Evolutionary conservation across 208 protist species (phyloP).

Genomic region (Kentomonas sorsogonicus): DNA sequence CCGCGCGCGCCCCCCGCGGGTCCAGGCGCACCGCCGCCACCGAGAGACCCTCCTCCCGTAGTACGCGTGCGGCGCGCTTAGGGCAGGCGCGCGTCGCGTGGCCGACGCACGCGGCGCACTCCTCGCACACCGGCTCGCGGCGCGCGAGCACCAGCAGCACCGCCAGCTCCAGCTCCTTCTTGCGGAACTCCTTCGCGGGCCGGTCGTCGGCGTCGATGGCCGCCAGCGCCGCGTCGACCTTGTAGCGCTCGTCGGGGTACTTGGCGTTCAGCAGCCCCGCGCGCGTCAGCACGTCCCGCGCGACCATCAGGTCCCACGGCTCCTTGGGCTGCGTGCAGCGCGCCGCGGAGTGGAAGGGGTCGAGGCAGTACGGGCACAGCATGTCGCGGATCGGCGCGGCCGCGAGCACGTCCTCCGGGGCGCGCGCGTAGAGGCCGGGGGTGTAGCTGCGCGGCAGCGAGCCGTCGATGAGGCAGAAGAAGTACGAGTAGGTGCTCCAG

Average conservation of each 20-base stretch:
- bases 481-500: slow-evolving; percentile 64
- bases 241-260: slow-evolving; percentile 39
- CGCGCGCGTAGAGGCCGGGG: slow-evolving; percentile 65
- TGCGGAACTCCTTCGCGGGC: slow-evolving; percentile 75
- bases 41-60: slow-evolving; percentile 34
- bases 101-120: slow-evolving; percentile 56
- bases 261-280: slow-evolving; percentile 46
- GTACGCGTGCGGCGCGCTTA: slow-evolving; percentile 29
- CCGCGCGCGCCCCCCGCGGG: slow-evolving; percentile 26
- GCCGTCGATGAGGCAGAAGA: slow-evolving; percentile 83
- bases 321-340: slow-evolving; percentile 45
- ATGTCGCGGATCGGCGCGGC: slow-evolving; percentile 63
- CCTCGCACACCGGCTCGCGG: slow-evolving; percentile 46
- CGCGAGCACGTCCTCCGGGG: slow-evolving; percentile 64
- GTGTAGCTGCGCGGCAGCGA: slow-evolving; percentile 54
- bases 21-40: slow-evolving; percentile 62
- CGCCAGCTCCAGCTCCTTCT: slow-evolving; percentile 70
- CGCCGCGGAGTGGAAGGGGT: slow-evolving; percentile 63
- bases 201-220: slow-evolving; percentile 73
- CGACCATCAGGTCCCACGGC: slow-evolving; percentile 77
- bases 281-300: slow-evolving; percentile 60
- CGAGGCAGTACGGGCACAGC: slow-evolving; percentile 64
- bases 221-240: slow-evolving; percentile 39
- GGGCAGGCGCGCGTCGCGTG: slow-evolving; percentile 59
- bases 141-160: slow-evolving; percentile 64